These are phyloP conservation scores for Hanseniaspora lindneri DNA, from an alignment of 805 yeast species.

Conservation along the genomic window DNA sequence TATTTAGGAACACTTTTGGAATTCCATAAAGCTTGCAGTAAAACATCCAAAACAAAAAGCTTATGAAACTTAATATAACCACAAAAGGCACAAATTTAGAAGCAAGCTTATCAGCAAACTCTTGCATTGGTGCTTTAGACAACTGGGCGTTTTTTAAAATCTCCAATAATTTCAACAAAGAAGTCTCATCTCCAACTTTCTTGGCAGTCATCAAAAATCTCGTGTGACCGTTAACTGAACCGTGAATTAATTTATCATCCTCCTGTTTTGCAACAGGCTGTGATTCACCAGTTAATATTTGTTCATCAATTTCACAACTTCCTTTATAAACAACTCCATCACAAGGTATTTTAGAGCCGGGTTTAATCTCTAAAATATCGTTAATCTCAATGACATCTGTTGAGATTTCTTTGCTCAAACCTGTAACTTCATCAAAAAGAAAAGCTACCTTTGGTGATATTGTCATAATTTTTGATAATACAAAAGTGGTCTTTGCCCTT, in stretches of 20 bases:
- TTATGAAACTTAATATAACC: constrained; percentile 45
- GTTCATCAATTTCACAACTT: constrained; percentile 74
- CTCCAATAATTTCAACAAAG: constrained; percentile 72
- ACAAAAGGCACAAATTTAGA: constrained; percentile 75
- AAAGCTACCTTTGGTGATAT: constrained; percentile 68
- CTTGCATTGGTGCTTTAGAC: constrained; percentile 79
- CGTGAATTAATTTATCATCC: constrained; percentile 69
- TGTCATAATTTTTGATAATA: constrained; percentile 67
- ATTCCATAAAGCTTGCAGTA: constrained; percentile 30
- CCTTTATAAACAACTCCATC: constrained; percentile 79
- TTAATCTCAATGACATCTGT: constrained; percentile 65
- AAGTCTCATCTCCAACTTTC: constrained; percentile 70
- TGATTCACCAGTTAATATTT: constrained; percentile 86
- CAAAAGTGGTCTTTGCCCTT: constrained; percentile 84
- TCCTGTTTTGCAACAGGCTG: constrained; percentile 51
- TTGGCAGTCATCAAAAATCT: constrained; percentile 56
- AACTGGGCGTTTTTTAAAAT: constrained; percentile 85
- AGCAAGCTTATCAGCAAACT: constrained; percentile 75
- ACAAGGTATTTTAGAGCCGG: constrained; percentile 84
- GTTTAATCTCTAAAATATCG: constrained; percentile 66
- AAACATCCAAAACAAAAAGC: constrained; percentile 55
- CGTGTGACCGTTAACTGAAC: constrained; percentile 76
- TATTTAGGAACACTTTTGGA: constrained; percentile 38
- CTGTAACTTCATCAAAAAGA: constrained; percentile 37
- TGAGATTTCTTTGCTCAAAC: constrained; percentile 34